Conservation (phyloP, 768 basidiomycete species). For the Rhodocollybia butyracea region DNA sequence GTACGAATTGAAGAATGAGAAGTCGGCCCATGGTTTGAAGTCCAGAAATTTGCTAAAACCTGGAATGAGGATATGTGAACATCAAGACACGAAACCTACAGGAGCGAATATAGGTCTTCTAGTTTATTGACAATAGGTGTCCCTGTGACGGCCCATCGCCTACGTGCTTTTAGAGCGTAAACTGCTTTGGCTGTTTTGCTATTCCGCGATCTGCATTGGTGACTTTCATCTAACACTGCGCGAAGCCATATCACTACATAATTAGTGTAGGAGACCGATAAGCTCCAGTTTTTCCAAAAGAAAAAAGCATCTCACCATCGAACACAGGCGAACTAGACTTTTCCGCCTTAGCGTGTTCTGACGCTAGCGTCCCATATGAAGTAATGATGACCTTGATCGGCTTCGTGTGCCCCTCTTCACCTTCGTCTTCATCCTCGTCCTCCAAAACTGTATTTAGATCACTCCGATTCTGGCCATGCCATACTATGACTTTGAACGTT, state of each 20-base stretch:
- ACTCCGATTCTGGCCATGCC: slow-evolving; percentile 87
- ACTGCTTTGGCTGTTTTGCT: slow-evolving; percentile 89
- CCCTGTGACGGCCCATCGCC: slow-evolving; percentile 92
- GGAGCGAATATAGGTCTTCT: slow-evolving; percentile 86
- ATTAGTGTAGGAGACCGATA: slow-evolving; percentile 1
- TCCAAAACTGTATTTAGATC: slow-evolving; percentile 61
- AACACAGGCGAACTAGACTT: slow-evolving; percentile 64
- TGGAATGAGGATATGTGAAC: neutral
- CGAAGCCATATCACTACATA: slow-evolving; percentile 73
- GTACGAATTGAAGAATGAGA: slow-evolving; percentile 86
- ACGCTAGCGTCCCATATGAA: slow-evolving; percentile 78
- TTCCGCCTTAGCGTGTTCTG: slow-evolving; percentile 75
- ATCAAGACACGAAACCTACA: slow-evolving; percentile 35
- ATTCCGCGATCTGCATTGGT: slow-evolving; percentile 86
- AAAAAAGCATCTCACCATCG: slow-evolving; percentile 47
- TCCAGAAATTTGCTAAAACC: slow-evolving; percentile 65
- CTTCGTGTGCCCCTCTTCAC: slow-evolving; percentile 35
- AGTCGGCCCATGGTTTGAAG: slow-evolving; percentile 79
- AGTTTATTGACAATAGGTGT: slow-evolving; percentile 95
- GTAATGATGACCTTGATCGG: slow-evolving; percentile 81
- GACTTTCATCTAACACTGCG: slow-evolving; percentile 90
- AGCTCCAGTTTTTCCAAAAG: slow-evolving; percentile 4
- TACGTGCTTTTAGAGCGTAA: slow-evolving; percentile 73
- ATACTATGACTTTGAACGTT: slow-evolving; percentile 64
- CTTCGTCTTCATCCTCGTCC: slow-evolving; percentile 44